Evolutionary conservation across 2,329 filamentous ascomycete genomes (phyloP), one percentile per base, ranked within the genome.

Genomic region (Colletotrichum sp.): DNA sequence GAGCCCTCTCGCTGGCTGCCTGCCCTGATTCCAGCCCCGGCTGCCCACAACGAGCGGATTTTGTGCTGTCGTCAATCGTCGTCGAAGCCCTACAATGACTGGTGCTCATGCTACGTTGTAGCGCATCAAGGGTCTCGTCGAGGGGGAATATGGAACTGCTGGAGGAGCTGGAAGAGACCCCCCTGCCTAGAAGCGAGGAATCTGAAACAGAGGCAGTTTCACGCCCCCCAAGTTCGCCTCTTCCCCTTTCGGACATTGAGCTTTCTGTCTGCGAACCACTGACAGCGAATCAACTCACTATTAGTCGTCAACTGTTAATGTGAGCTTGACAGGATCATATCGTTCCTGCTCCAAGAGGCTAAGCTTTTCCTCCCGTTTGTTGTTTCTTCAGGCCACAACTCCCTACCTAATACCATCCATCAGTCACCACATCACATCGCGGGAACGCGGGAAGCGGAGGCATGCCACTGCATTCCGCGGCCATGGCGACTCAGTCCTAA

Each of bases 161-260:
- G 57, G 36, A 49, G 44, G 44, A 69, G 28, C 21, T 28, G 64
- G 44, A 32, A 32, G 24, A 30, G 71, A 59, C 62, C 62, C 62
- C 62, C 62, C 34, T 64, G 32, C 21, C 18, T 34, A 64, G 62
- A 69, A 76, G 70, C 70, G 74, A 69, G 64, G 28, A 55, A 66
- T 55, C 15, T 77, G 75, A 77, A 77, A 77, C 75, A 62, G 49
- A 55, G 71, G 34, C 67, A 66, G 75, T 77, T 77, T 77, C 75
- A 77, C 32, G 62, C 71, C 60, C 72, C 64, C 49, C 64, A 60
- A 60, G 49, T 69, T 69, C 74, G 64, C 64, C 70, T 68, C 73
- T 76, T 66, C 44, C 71, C 70, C 64, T 73, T 76, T 76, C 70
- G 74, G 65, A 74, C 49, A 76, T 76, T 76, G 59, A 69, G 28